Conservation (phyloP, 78 protist genomes). For the Cavenderia fasciculata region DNA sequence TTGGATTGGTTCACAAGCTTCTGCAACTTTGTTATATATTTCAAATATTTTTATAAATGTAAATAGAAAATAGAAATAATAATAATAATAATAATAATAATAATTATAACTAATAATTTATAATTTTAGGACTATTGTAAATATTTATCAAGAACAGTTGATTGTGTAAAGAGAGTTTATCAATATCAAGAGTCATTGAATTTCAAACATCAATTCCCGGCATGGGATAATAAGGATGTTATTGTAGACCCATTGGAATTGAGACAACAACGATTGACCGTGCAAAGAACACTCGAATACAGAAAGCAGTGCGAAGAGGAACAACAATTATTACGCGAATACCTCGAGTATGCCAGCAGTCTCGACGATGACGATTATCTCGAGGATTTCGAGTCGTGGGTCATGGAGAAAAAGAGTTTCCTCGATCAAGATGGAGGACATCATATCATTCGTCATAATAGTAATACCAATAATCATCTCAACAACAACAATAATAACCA, state of each 20-base stretch:
- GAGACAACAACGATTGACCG: constrained; percentile 14
- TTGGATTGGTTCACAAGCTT: constrained; percentile 36
- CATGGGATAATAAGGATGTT: constrained; percentile 63
- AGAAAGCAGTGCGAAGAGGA: constrained; percentile 39
- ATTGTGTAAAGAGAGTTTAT: neutral
- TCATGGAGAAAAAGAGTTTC: constrained; percentile 32
- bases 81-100: neutral
- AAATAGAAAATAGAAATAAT: neutral
- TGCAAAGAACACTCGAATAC: constrained; percentile 12
- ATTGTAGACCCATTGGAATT: constrained; percentile 45
- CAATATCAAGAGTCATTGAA: constrained; percentile 54
- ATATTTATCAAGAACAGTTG: neutral
- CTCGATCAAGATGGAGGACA: neutral
- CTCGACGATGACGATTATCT: constrained; percentile 7
- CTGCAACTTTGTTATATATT: neutral
- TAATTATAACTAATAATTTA: neutral
- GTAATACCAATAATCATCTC: neutral
- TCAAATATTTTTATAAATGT: constrained; percentile 15
- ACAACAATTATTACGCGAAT: constrained; percentile 19
- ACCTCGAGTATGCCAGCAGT: constrained; percentile 22
- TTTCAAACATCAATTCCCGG: constrained; percentile 29
- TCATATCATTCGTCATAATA: neutral
- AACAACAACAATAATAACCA: neutral
- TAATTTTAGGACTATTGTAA: constrained; percentile 30
- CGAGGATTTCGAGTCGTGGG: constrained; percentile 65